A percentile compares a stretch with the other conserved stretches of the same genome.
Evolutionary conservation across 306 rosid species (phyloP).

Genomic region (Nissolia schottii): DNA sequence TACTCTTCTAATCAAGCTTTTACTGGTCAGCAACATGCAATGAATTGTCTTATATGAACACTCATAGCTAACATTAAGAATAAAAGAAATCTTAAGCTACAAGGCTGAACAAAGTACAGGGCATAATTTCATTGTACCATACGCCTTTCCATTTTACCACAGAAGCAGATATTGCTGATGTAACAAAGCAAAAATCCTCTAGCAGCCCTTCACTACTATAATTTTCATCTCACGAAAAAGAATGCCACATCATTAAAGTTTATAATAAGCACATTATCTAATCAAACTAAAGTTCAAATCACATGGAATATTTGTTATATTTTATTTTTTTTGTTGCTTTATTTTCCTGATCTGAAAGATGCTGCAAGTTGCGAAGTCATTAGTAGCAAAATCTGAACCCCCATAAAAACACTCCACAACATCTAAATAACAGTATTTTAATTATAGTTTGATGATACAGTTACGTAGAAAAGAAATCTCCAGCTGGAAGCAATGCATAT

Average conservation of each 20-base stretch:
- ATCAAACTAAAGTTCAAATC: constrained; percentile 22
- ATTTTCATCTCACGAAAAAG: not conserved
- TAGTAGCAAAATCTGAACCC: not conserved
- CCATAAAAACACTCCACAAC: not conserved
- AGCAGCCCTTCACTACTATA: constrained; percentile 3
- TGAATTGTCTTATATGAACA: not conserved
- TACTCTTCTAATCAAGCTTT: not conserved
- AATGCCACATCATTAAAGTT: not conserved
- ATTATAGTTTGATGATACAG: constrained; percentile 10
- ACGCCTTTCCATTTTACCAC: constrained; percentile 23
- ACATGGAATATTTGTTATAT: constrained; percentile 23
- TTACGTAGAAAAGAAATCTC: constrained; percentile 43
- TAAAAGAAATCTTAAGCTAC: constrained; percentile 35
- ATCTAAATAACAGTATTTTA: constrained; percentile 5
- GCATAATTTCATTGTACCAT: constrained; percentile 24
- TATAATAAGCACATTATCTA: constrained; percentile 15
- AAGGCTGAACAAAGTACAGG: constrained; percentile 29
- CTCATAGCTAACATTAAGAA: constrained; percentile 18
- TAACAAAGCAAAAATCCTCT: constrained; percentile 21
- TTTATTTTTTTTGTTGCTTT: not conserved
- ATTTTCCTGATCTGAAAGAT: constrained; percentile 3
- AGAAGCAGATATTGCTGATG: constrained; percentile 12
- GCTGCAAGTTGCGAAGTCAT: constrained; percentile 16
- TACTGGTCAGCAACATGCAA: not conserved
- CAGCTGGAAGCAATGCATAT: constrained; percentile 73